Base-by-base conservation (phyloP, 2,329 filamentous ascomycete species). In the Aspergillus aculeatinus region DNA sequence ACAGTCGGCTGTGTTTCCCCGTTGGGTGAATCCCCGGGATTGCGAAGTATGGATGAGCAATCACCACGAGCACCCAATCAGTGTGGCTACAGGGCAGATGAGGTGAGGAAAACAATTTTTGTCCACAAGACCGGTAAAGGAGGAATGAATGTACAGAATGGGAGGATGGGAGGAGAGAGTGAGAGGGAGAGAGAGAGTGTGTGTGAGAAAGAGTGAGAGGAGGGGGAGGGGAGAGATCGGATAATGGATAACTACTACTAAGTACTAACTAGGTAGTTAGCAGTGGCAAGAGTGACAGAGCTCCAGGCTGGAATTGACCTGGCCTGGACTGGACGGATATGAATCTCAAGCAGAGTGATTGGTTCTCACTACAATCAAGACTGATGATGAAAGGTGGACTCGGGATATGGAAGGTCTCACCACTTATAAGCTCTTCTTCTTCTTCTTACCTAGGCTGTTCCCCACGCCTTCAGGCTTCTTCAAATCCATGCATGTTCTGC, bases 1-100 rank as follows among this genome's bases (percentile, higher is more conserved):
- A 56, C 55, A 59, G 50, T 35, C 59, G 58, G 59, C 53, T 60
- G 52, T 51, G 39, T 35, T 58, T 60, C 44, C 57, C 57, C 59
- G 49, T 60, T 58, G 57, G 51, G 49, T 55, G 29, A 56, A 35
- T 16, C 33, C 12, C 33, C 33, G 33, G 11, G 33, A 35, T 29
- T 29, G 27, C 9, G 27, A 35, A 12, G 33, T 35, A 35, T 12
- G 11, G 11, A 35, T 12, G 33, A 35, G 7, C 14, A 35, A 35
- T 35, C 14, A 35, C 33, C 14, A 35, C 33, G 14, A 35, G 33
- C 27, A 29, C 27, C 7, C 5, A 29, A 16, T 16, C 33, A 35
- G 33, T 35, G 16, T 4, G 11, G 14, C 11, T 12, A 12, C 6
- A 16, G 33, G 12, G 14, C 33, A 35, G 33, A 16, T 35, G 33